Conservation (phyloP, 257 asterid genomes). For the Capsicum chinense region DNA sequence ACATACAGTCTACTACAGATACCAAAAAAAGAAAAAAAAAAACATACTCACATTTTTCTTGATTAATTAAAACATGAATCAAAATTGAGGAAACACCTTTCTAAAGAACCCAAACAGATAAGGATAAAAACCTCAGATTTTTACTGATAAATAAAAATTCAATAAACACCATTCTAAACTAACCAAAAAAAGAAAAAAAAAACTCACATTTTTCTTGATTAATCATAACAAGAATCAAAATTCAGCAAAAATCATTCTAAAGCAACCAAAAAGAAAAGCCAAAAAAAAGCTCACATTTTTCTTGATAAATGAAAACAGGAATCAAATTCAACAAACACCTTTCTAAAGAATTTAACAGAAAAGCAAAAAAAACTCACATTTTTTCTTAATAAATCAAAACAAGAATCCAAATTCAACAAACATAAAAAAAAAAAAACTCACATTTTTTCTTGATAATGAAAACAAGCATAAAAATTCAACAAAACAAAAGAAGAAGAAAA, state of each 20-base stretch:
- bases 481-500: not conserved
- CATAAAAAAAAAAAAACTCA: not conserved
- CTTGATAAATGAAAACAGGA: not conserved
- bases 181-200: not conserved
- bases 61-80: not conserved
- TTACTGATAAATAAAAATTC: not conserved
- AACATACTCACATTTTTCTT: not conserved
- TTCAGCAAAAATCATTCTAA: not conserved
- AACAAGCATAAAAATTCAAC: not conserved
- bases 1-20: not conserved
- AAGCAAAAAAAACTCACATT: not conserved
- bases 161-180: not conserved
- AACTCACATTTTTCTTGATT: not conserved
- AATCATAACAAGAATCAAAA: constrained; percentile 17
- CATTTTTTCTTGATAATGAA: not conserved
- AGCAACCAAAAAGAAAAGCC: not conserved
- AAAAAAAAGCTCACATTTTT: not conserved
- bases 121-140: not conserved
- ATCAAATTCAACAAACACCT: not conserved
- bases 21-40: not conserved
- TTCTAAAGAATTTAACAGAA: not conserved
- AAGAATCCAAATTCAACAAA: constrained; percentile 17
- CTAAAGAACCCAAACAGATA: not conserved
- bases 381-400: constrained; percentile 2
- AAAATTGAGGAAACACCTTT: not conserved